A percentile compares a stretch with the other conserved stretches of the same genome.
phyloP scores from a whole-genome alignment of 495 filamentous ascomycete species.

The Ascobolus immersus region DNA sequence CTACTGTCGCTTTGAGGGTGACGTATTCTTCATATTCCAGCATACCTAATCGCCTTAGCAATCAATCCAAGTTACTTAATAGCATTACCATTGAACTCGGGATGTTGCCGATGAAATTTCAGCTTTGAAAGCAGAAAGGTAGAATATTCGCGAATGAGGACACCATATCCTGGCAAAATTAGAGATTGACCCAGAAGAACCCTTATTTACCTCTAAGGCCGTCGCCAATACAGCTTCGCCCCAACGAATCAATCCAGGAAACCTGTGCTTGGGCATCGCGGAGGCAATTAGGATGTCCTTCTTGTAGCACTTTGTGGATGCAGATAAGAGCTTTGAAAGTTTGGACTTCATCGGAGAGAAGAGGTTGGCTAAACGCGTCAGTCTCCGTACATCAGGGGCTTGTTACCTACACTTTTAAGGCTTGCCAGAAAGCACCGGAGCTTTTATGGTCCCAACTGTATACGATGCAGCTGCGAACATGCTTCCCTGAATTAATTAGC shows the following conservation, averaged over 20 bases:
- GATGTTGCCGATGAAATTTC: constrained; percentile 80
- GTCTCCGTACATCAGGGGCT: constrained; percentile 1
- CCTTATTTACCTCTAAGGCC: constrained; percentile 42
- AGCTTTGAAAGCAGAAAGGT: constrained; percentile 82
- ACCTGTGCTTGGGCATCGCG: constrained; percentile 72
- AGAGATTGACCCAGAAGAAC: constrained; percentile 9
- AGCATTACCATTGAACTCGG: constrained; percentile 78
- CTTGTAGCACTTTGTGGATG: constrained; percentile 87
- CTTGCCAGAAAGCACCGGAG: constrained; percentile 83
- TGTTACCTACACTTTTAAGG: constrained; percentile 74
- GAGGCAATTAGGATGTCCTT: constrained; percentile 70
- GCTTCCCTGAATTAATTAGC: constrained; percentile 35
- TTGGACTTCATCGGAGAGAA: constrained; percentile 84
- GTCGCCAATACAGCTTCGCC: constrained; percentile 58
- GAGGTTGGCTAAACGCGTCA: constrained; percentile 41
- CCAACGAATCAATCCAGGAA: constrained; percentile 80
- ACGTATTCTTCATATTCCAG: constrained; percentile 99
- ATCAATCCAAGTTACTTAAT: constrained; percentile 5
- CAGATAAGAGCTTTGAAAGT: constrained; percentile 84
- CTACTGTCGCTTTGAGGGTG: constrained; percentile 89
- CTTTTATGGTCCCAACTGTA: constrained; percentile 99
- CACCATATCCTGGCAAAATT: constrained; percentile 45
- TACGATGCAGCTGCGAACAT: constrained; percentile 93
- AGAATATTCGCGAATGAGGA: constrained; percentile 83
- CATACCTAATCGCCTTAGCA: constrained; percentile 26